Percentiles rank a stretch among this genome's conserved stretches.
Evolutionary conservation across 139 green algal species (phyloP).

Genomic region (Ettlia oleoabundans): DNA sequence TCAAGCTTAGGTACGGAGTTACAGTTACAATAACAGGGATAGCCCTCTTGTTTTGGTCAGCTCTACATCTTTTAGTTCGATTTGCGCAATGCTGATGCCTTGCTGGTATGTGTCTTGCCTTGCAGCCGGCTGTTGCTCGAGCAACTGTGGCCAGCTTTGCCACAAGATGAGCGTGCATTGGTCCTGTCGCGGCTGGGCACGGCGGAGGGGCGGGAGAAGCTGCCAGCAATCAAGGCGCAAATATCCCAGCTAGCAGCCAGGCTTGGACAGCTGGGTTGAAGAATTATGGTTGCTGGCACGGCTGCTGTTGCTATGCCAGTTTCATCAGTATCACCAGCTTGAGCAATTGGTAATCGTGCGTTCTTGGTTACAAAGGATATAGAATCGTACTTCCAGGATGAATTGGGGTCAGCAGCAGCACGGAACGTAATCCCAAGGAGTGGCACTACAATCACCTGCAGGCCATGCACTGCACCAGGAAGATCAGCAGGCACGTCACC

Average conservation of each 20-base stretch:
- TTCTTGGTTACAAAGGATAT: no score
- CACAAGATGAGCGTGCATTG: neutral
- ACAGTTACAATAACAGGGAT: neutral
- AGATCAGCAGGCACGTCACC: no score
- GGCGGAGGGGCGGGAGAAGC: constrained; percentile 25
- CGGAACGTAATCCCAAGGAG: no score
- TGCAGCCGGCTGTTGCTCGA: neutral
- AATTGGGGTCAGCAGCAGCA: no score
- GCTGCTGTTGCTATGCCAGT: no score
- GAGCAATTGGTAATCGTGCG: no score
- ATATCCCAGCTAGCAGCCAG: neutral
- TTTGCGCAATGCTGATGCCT: neutral
- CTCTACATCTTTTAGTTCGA: neutral
- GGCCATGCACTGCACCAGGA: no score
- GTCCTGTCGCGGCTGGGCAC: constrained; percentile 6
- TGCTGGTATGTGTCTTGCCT: neutral
- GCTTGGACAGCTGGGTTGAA: neutral
- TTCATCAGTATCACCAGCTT: no score
- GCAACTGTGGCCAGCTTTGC: constrained; percentile 10
- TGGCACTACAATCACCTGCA: no score
- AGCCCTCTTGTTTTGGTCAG: neutral
- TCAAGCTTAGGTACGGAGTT: neutral
- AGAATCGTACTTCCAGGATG: no score
- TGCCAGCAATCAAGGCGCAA: constrained; percentile 29
- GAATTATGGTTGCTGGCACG: no score